phyloP scores from a whole-genome alignment of 2,329 filamentous ascomycete genomes.

The Coniella lustricola region DNA sequence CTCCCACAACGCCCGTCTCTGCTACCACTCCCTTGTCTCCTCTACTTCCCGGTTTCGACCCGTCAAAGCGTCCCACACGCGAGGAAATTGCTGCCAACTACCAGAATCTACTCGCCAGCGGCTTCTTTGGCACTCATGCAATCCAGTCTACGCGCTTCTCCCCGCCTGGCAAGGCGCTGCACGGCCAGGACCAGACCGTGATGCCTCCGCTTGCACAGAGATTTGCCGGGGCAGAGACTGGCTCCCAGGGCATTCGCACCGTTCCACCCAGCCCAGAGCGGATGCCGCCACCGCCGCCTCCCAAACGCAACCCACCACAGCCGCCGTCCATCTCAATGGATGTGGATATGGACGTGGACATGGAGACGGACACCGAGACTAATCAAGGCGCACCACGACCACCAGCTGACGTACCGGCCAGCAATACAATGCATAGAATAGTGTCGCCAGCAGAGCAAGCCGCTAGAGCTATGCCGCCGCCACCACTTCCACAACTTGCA shows the following conservation, averaged over 20 bases:
- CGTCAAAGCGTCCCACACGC: slow-evolving; percentile 26
- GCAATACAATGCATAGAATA: background rate
- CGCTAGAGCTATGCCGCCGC: slow-evolving; percentile 7
- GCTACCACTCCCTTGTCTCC: background rate
- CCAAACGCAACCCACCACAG: slow-evolving; percentile 18
- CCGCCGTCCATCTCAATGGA: slow-evolving; percentile 10
- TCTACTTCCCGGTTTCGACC: slow-evolving; percentile 9
- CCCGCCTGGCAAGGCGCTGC: slow-evolving; percentile 17
- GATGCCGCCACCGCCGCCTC: slow-evolving; percentile 9
- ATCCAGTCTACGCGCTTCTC: slow-evolving; percentile 50
- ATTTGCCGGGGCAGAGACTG: background rate
- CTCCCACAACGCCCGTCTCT: background rate
- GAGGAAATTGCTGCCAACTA: slow-evolving; percentile 52
- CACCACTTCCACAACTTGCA: background rate
- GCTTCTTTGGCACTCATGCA: slow-evolving; percentile 52
- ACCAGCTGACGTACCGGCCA: background rate
- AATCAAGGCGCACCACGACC: background rate
- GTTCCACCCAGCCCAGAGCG: slow-evolving; percentile 14
- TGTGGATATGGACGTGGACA: slow-evolving; percentile 1
- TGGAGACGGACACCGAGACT: background rate
- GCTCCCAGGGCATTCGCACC: background rate
- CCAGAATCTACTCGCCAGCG: slow-evolving; percentile 47
- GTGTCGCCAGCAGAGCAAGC: background rate
- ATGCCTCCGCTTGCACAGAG: slow-evolving; percentile 12
- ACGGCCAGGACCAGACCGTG: background rate